phyloP scores from a whole-genome alignment of 2,329 filamentous ascomycete genomes.

The Aspergillus eucalypticola region DNA sequence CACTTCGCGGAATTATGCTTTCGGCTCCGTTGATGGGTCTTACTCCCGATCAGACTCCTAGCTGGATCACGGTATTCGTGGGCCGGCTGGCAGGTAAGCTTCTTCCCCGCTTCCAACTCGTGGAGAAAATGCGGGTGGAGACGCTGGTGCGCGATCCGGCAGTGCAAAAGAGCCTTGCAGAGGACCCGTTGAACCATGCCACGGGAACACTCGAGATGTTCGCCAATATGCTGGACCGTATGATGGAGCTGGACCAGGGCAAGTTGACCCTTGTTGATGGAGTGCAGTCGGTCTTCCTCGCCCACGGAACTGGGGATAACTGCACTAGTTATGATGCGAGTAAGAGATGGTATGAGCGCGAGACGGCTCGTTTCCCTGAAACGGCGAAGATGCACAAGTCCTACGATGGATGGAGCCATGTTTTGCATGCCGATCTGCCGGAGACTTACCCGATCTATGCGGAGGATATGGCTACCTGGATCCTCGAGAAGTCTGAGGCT shows the following conservation, averaged over 20 bases:
- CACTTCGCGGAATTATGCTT: constrained; percentile 1
- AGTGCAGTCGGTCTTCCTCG: constrained; percentile 10
- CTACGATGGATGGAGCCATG: constrained; percentile 12
- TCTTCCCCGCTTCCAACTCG: constrained; percentile 9
- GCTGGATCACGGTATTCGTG: neutral
- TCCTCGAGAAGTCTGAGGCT: neutral
- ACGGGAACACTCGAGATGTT: constrained; percentile 11
- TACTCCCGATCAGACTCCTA: constrained; percentile 2
- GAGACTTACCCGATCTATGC: neutral
- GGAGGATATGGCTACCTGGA: neutral
- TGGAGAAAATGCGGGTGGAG: constrained; percentile 7
- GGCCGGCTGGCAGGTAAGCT: constrained; percentile 5
- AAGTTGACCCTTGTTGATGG: constrained; percentile 1
- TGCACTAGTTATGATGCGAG: constrained; percentile 11
- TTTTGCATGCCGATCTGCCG: constrained; percentile 9
- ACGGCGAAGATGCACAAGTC: constrained; percentile 3
- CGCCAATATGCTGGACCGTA: constrained; percentile 8
- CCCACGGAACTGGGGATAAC: constrained; percentile 9
- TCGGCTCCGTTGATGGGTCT: constrained; percentile 9
- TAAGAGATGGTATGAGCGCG: constrained; percentile 10
- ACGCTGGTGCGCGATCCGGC: constrained; percentile 10
- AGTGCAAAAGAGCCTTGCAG: constrained; percentile 3
- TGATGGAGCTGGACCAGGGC: neutral
- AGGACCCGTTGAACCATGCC: constrained; percentile 9
- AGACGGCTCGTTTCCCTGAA: constrained; percentile 5